Conservation (phyloP, 169 alveolate genomes). For the Plasmodium vivax region DNA sequence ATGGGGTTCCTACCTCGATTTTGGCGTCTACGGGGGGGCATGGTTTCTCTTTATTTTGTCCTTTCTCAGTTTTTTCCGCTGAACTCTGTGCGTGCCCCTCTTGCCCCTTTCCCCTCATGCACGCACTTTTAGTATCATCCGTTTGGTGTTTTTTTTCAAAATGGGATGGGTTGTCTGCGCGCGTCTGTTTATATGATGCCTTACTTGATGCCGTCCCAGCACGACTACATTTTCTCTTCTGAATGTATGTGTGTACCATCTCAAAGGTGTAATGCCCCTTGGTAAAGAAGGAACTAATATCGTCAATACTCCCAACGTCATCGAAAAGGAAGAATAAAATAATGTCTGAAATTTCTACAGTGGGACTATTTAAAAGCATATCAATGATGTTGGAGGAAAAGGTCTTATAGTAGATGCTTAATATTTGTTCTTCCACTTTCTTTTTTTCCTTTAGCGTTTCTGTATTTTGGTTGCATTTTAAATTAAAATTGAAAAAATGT, state of each 20-base stretch:
- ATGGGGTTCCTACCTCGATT: not conserved
- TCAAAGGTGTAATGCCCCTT: conserved; percentile 49
- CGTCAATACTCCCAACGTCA: conserved; percentile 37
- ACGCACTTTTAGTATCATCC: not conserved
- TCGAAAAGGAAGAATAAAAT: conserved; percentile 59
- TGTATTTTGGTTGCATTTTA: conserved; percentile 50
- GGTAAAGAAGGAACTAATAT: conserved; percentile 39
- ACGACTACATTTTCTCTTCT: not conserved
- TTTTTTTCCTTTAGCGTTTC: conserved; percentile 57
- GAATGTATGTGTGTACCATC: conserved; percentile 26
- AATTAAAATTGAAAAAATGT: conserved; percentile 32
- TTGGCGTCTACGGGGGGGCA: not conserved
- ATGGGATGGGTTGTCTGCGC: not conserved
- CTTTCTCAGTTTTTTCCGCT: not conserved
- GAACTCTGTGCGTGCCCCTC: not conserved
- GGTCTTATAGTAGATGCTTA: conserved; percentile 55
- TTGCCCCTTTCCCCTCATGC: not conserved
- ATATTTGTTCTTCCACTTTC: conserved; percentile 46
- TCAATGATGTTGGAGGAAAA: conserved; percentile 56
- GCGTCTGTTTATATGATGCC: not conserved
- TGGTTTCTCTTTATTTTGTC: not conserved
- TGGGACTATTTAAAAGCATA: conserved; percentile 46
- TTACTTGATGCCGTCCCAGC: not conserved
- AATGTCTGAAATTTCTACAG: conserved; percentile 36
- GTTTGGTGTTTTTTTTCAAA: not conserved